These are phyloP conservation scores for Neobulgaria alba DNA, from an alignment of 2,329 filamentous ascomycete genomes.

Conservation along the genomic window DNA sequence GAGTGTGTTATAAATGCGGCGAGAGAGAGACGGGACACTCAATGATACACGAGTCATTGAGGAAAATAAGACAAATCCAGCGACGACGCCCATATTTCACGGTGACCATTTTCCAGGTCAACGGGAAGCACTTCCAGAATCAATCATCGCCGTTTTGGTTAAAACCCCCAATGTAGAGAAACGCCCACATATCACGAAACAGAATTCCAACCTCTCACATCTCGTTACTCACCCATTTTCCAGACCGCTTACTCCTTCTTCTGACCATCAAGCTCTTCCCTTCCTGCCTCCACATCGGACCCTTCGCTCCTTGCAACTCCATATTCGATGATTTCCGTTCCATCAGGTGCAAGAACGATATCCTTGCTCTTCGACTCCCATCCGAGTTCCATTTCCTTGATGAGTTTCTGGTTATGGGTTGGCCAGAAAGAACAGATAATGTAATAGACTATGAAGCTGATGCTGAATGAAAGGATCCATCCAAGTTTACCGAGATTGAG, in stretches of 20 bases:
- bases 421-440: conserved; percentile 32
- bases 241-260: neutral
- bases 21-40: neutral
- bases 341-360: conserved; percentile 19
- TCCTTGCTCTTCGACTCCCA: conserved; percentile 23
- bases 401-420: conserved; percentile 29
- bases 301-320: conserved; percentile 3
- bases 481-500: conserved; percentile 29
- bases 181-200: neutral
- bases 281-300: neutral
- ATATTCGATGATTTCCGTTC: conserved; percentile 19
- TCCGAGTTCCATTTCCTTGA: conserved; percentile 28
- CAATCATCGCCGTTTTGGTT: neutral
- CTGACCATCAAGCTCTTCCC: neutral
- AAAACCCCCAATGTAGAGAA: neutral
- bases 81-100: neutral
- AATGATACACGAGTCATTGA: no score
- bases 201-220: neutral
- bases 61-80: no score
- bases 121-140: neutral
- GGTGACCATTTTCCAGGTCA: neutral
- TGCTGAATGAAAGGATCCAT: conserved; percentile 30
- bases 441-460: conserved; percentile 29
- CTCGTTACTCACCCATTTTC: no score
- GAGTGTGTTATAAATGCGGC: neutral